Percentiles rank a stretch among this genome's conserved stretches.
phyloP scores from a whole-genome alignment of 768 basidiomycete species.

The Podaxis rugospora region DNA sequence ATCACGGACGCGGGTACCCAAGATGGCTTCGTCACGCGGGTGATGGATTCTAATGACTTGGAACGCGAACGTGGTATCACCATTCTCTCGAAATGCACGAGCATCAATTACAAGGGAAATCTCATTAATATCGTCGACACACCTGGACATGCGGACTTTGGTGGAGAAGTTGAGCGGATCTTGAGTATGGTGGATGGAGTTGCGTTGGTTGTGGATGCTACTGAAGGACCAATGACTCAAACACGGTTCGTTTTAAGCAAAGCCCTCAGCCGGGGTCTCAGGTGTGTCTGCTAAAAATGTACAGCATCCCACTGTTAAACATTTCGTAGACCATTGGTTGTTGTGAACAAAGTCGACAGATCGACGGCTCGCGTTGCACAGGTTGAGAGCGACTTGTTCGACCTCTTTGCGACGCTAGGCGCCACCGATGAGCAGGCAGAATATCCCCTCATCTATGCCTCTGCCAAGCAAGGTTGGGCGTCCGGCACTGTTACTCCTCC shows the following conservation, averaged over 20 bases:
- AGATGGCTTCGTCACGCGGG: constrained; percentile 36
- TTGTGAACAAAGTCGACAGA: constrained; percentile 48
- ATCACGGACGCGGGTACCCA: constrained; percentile 18
- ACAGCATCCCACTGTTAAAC: not conserved
- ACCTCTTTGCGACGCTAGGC: constrained; percentile 46
- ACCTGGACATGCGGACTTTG: constrained; percentile 60
- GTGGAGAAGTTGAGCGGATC: constrained; percentile 58
- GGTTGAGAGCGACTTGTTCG: constrained; percentile 47
- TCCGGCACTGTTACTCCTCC: constrained; percentile 22
- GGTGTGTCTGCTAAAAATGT: constrained; percentile 22
- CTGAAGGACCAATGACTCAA: constrained; percentile 60
- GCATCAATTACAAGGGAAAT: constrained; percentile 42
- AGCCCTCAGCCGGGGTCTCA: constrained; percentile 37
- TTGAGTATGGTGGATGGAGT: constrained; percentile 61
- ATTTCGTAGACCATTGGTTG: constrained; percentile 36
- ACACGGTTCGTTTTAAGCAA: constrained; percentile 49
- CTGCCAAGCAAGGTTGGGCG: constrained; percentile 49
- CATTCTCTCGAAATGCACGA: constrained; percentile 56
- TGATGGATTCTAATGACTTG: constrained; percentile 51
- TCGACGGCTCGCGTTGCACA: constrained; percentile 37
- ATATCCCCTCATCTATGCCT: constrained; percentile 47
- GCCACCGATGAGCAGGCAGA: constrained; percentile 49
- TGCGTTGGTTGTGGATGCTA: constrained; percentile 55
- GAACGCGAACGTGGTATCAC: constrained; percentile 60
- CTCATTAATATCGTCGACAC: constrained; percentile 60